Evolutionary conservation across 805 yeast species (phyloP).

Genomic region (Wickerhamiella kazuoi): DNA sequence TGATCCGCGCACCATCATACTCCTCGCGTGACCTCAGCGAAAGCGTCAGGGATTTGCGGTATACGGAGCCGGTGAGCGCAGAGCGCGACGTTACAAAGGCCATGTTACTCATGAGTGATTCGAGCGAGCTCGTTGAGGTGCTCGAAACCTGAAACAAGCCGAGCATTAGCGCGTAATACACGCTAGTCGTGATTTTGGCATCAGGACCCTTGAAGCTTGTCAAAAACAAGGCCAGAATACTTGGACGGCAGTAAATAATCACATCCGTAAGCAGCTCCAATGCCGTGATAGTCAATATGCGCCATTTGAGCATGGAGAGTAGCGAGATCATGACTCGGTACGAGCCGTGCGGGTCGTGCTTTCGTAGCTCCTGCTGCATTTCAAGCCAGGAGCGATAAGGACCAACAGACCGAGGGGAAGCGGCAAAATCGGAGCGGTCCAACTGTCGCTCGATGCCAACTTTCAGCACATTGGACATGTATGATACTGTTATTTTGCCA

Average conservation of each 20-base stretch:
- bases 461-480: not conserved
- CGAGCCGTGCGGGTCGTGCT: not conserved
- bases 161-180: slow-evolving; percentile 3
- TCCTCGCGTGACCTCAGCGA: slow-evolving; percentile 35
- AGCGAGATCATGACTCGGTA: not conserved
- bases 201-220: slow-evolving; percentile 1
- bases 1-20: slow-evolving; percentile 63
- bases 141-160: slow-evolving; percentile 3
- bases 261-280: slow-evolving; percentile 4
- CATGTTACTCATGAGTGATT: slow-evolving; percentile 2
- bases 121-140: slow-evolving; percentile 1
- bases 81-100: slow-evolving; percentile 4
- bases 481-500: not conserved
- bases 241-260: slow-evolving; percentile 8
- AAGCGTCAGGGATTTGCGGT: slow-evolving; percentile 46
- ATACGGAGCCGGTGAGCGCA: slow-evolving; percentile 40
- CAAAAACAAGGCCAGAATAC: slow-evolving; percentile 7
- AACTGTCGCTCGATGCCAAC: not conserved
- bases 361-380: not conserved
- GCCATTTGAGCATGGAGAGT: not conserved
- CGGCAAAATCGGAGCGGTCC: not conserved
- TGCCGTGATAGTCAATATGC: not conserved
- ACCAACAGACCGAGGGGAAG: not conserved
- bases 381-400: not conserved
- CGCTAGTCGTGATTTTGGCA: not conserved